phyloP scores from a whole-genome alignment of 2,329 filamentous ascomycete genomes.

The Trichoderma oligosporum region DNA sequence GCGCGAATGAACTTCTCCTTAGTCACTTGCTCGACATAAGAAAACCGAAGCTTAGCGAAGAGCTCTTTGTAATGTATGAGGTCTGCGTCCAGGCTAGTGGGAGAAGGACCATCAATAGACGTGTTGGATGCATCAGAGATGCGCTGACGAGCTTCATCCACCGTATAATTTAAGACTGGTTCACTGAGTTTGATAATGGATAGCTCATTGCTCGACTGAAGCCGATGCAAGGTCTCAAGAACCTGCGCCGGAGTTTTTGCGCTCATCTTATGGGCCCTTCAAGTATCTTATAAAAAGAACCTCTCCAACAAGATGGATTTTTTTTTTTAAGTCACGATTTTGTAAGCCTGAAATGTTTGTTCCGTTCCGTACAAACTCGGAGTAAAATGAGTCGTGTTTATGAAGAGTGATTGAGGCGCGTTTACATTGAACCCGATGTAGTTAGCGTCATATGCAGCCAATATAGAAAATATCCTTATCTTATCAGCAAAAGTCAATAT shows the following conservation, averaged over 20 bases:
- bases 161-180: slow-evolving; percentile 57
- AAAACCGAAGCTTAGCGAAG: slow-evolving; percentile 94
- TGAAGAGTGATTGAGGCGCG: slow-evolving; percentile 25
- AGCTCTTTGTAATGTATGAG: slow-evolving; percentile 89
- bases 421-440: slow-evolving; percentile 39
- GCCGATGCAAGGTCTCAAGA: slow-evolving; percentile 47
- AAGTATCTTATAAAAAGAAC: background rate
- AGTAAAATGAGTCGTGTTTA: background rate
- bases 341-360: too few relatives aligned
- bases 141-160: slow-evolving; percentile 44
- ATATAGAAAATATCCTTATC: slow-evolving; percentile 5
- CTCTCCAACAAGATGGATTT: too few relatives aligned
- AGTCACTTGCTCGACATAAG: slow-evolving; percentile 95
- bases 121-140: slow-evolving; percentile 69
- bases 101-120: slow-evolving; percentile 63
- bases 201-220: slow-evolving; percentile 59
- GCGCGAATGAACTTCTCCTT: slow-evolving; percentile 96
- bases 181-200: slow-evolving; percentile 75
- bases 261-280: slow-evolving; percentile 27
- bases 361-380: background rate
- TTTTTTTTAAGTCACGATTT: too few relatives aligned
- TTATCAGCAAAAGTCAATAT: background rate
- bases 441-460: too few relatives aligned
- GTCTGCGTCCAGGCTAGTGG: slow-evolving; percentile 76
- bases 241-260: slow-evolving; percentile 37